Conservation (phyloP, 2,329 filamentous ascomycete species). For the Trichophyton rubrum region DNA sequence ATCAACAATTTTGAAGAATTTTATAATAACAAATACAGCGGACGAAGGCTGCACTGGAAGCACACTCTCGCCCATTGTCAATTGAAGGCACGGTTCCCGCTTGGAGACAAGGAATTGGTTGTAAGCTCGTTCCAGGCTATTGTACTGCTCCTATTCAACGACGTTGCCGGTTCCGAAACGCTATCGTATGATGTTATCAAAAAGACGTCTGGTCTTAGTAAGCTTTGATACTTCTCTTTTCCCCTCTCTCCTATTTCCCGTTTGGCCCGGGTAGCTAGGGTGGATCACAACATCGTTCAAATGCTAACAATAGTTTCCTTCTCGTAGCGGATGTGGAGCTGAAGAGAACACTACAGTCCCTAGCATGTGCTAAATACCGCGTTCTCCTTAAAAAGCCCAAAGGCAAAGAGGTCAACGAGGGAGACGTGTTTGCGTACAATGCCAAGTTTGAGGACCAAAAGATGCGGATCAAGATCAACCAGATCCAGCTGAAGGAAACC, state of each 20-base stretch:
- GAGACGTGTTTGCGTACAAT: slow-evolving; percentile 80
- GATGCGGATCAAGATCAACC: slow-evolving; percentile 93
- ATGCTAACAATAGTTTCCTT: neutral
- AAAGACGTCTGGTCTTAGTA: slow-evolving; percentile 58
- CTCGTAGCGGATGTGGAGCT: slow-evolving; percentile 57
- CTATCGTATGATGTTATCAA: slow-evolving; percentile 67
- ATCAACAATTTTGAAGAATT: slow-evolving; percentile 71
- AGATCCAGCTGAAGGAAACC: slow-evolving; percentile 94
- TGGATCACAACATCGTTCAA: no score
- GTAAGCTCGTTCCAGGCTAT: slow-evolving; percentile 89
- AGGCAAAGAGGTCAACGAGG: slow-evolving; percentile 62
- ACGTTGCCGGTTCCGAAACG: slow-evolving; percentile 47
- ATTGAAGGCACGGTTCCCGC: slow-evolving; percentile 66
- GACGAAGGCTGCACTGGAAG: slow-evolving; percentile 79
- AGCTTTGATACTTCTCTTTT: slow-evolving; percentile 19
- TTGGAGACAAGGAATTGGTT: slow-evolving; percentile 72
- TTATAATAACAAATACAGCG: slow-evolving; percentile 82
- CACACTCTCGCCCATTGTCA: slow-evolving; percentile 86
- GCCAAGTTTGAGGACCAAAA: slow-evolving; percentile 63
- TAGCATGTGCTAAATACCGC: slow-evolving; percentile 79
- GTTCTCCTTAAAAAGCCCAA: slow-evolving; percentile 78
- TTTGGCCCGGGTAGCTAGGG: neutral
- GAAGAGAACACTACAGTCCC: slow-evolving; percentile 80
- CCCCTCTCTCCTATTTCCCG: neutral
- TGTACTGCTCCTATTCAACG: slow-evolving; percentile 82